Evolutionary conservation across 208 protist genomes (phyloP).

Genomic region (Borovskyia barvae): DNA sequence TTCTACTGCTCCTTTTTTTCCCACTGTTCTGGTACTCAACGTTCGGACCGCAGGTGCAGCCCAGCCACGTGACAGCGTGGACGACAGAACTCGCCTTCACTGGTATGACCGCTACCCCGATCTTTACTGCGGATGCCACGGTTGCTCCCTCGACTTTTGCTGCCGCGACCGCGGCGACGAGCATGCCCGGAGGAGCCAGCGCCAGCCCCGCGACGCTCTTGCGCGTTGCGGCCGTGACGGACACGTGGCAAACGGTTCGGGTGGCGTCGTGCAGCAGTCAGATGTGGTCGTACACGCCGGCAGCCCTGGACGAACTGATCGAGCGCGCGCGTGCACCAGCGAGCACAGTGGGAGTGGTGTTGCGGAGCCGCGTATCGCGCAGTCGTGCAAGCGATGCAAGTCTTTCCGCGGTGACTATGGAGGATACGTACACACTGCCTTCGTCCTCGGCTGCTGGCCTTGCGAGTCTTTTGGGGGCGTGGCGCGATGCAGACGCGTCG

Average conservation of each 20-base stretch:
- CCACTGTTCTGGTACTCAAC: slow-evolving; percentile 82
- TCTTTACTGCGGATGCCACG: slow-evolving; percentile 14
- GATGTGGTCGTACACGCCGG: slow-evolving; percentile 32
- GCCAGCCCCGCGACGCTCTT: slow-evolving; percentile 1
- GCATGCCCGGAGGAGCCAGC: not conserved
- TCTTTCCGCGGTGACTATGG: slow-evolving; percentile 6
- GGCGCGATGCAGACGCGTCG: slow-evolving; percentile 2
- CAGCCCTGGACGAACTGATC: slow-evolving; percentile 11
- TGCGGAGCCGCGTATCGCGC: slow-evolving; percentile 15
- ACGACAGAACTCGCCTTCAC: slow-evolving; percentile 15
- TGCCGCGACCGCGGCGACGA: slow-evolving; percentile 8
- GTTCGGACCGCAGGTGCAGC: slow-evolving; percentile 56
- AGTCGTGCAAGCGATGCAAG: slow-evolving; percentile 7
- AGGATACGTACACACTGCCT: slow-evolving; percentile 24
- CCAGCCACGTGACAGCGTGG: slow-evolving; percentile 34
- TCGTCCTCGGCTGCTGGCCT: not conserved
- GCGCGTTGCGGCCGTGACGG: slow-evolving; percentile 11
- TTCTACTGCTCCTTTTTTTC: slow-evolving; percentile 45
- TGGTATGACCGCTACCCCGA: slow-evolving; percentile 3
- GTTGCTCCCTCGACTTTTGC: slow-evolving; percentile 10
- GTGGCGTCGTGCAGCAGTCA: slow-evolving; percentile 17
- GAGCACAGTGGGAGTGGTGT: not conserved
- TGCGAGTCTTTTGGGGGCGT: slow-evolving; percentile 4
- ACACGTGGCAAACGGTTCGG: slow-evolving; percentile 24
- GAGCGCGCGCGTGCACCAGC: not conserved